These are phyloP conservation scores for Triticum aestivum DNA, from an alignment of 176 grass and related monocot genomes.

Conservation along the genomic window DNA sequence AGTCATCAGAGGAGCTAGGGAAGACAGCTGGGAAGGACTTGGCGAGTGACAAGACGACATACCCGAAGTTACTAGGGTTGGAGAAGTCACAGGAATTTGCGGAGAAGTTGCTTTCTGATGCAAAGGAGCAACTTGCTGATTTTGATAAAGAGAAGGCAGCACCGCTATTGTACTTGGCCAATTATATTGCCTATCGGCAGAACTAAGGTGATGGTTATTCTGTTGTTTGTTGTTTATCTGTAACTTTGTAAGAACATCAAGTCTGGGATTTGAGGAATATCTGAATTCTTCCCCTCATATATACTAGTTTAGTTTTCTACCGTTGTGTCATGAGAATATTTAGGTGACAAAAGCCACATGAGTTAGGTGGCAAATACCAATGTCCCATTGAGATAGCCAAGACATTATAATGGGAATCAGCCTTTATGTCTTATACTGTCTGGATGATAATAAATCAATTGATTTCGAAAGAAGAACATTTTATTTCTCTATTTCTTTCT, in stretches of 20 bases:
- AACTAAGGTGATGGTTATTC: conserved; percentile 51
- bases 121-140: conserved; percentile 46
- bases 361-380: conserved; percentile 24
- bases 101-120: conserved; percentile 53
- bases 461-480: neutral
- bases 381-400: conserved; percentile 2
- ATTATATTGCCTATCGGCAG: conserved; percentile 77
- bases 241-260: conserved; percentile 29
- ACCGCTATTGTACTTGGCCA: conserved; percentile 71
- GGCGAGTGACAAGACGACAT: conserved; percentile 82
- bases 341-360: conserved; percentile 20
- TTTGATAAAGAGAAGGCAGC: conserved; percentile 66
- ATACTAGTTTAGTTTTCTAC: conserved; percentile 42
- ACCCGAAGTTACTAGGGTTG: conserved; percentile 70
- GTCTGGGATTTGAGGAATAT: conserved; percentile 23
- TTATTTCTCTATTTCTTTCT: neutral
- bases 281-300: conserved; percentile 13
- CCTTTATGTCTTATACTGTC: neutral
- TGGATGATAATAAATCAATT: neutral
- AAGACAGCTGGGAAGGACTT: conserved; percentile 86
- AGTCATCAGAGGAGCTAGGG: conserved; percentile 69
- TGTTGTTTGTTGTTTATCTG: conserved; percentile 30
- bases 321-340: conserved; percentile 30
- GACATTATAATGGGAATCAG: conserved; percentile 21
- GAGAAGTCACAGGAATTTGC: conserved; percentile 69